Base-by-base conservation (phyloP, 768 basidiomycete species). In the Serendipita sp. region DNA sequence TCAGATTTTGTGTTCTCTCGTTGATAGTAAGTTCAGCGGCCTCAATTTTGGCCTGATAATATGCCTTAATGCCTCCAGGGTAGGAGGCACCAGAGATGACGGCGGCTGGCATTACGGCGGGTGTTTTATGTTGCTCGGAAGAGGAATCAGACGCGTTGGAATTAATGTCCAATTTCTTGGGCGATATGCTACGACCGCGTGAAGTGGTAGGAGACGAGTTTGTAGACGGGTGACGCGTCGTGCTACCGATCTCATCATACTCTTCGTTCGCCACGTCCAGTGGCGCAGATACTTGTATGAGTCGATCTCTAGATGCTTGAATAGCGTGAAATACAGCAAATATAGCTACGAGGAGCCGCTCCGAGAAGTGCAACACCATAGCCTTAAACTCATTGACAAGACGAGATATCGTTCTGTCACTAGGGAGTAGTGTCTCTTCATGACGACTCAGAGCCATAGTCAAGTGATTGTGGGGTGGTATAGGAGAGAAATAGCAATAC, bases 21-120 rank as follows among this genome's bases (percentile, higher is more conserved):
- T 94, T 96, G 68, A 97, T 96, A 46, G 89, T 81, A 34, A 96
- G 79, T 70, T 98, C 95, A 1, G 93, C 87, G 7, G 87, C 79
- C 72, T 97, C 93, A 41, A 97, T 97, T 77, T 97, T 99, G 16
- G 91, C 86, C 73, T 93, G 89, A 72, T 94, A 97, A 78, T 95
- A 99, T 0, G 87, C 83, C 72, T 92, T 88, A 56, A 91, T 80
- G 37, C 88, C 87, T 37, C 81, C 84, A 3, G 84, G 80, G 1
- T 56, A 66, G 8, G 65, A 56, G 28, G 58, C 32, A 15, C 41
- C 45, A 18, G 60, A 58, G n/a, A 66, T 18, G n/a, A 48, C 34
- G 32, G 56, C 41, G 18, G 65, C 41, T 15, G 65, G 65, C 65
- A 66, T 66, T 37, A 63, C 63, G 62, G 16, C 34, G 34, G 16